A percentile compares a stretch with the other conserved stretches of the same genome.
These are phyloP conservation scores for Pisolithus microcarpus DNA, from an alignment of 768 basidiomycete species.

Conservation along the genomic window DNA sequence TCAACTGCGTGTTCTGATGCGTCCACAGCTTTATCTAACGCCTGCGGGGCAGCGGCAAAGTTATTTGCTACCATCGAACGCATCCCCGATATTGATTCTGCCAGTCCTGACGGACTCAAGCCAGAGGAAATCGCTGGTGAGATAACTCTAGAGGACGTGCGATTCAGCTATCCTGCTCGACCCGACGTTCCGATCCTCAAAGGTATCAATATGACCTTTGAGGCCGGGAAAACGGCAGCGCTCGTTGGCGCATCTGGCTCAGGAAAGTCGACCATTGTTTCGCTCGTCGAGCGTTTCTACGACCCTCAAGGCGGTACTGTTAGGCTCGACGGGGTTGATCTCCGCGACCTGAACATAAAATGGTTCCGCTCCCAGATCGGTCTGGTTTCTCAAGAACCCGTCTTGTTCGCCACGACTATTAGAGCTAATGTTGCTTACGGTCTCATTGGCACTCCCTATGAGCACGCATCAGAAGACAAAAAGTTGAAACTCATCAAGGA, in stretches of 20 bases:
- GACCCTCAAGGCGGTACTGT: slow-evolving; percentile 66
- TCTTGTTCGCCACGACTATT: slow-evolving; percentile 79
- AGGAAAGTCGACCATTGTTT: slow-evolving; percentile 71
- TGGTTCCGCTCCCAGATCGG: slow-evolving; percentile 87
- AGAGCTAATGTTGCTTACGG: slow-evolving; percentile 79
- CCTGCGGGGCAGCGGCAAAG: slow-evolving; percentile 80
- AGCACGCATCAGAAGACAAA: slow-evolving; percentile 64
- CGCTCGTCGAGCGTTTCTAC: slow-evolving; percentile 84
- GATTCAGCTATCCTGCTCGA: slow-evolving; percentile 82
- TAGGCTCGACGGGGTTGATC: slow-evolving; percentile 65
- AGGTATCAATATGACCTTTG: slow-evolving; percentile 57
- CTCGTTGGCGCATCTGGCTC: slow-evolving; percentile 77
- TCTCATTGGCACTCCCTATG: slow-evolving; percentile 65
- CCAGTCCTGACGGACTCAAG: slow-evolving; percentile 56
- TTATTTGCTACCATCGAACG: slow-evolving; percentile 84
- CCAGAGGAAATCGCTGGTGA: slow-evolving; percentile 62
- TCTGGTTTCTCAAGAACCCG: slow-evolving; percentile 84
- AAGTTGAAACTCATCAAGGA: slow-evolving; percentile 76
- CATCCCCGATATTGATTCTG: slow-evolving; percentile 79
- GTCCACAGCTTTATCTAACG: slow-evolving; percentile 63
- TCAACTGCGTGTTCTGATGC: neutral
- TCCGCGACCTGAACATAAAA: slow-evolving; percentile 71
- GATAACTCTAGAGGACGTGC: slow-evolving; percentile 67
- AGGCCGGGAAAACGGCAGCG: slow-evolving; percentile 70
- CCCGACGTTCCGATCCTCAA: slow-evolving; percentile 74